phyloP scores from a whole-genome alignment of 768 basidiomycete species.

The Pleurotus djamor region DNA sequence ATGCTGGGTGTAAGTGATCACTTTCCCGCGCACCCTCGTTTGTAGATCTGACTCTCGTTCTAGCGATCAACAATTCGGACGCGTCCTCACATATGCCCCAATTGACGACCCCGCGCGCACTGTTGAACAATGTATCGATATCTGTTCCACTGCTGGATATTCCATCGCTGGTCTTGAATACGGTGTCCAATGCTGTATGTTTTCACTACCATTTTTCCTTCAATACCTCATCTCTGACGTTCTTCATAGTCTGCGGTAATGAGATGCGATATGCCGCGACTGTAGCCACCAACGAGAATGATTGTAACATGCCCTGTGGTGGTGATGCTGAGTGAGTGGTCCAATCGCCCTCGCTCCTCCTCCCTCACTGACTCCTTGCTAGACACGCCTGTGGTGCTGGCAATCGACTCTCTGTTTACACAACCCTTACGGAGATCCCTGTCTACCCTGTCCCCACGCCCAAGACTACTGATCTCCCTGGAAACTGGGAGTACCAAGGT shows the following conservation, averaged over 20 bases:
- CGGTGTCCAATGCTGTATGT: slow-evolving; percentile 9
- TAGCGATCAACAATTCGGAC: slow-evolving; percentile 6
- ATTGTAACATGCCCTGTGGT: slow-evolving; percentile 73
- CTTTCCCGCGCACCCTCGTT: background rate
- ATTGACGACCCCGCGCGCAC: background rate
- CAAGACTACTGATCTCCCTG: slow-evolving; percentile 56
- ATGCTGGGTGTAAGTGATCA: background rate
- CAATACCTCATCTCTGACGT: background rate
- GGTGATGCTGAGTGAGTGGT: slow-evolving; percentile 58
- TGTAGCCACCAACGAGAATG: slow-evolving; percentile 24
- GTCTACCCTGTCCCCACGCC: slow-evolving; percentile 56
- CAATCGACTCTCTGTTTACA: slow-evolving; percentile 44
- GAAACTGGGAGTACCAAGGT: slow-evolving; percentile 61
- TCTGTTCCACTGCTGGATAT: background rate
- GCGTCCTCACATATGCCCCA: background rate
- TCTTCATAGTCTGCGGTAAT: background rate
- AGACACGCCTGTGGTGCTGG: slow-evolving; percentile 36
- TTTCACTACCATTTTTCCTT: background rate
- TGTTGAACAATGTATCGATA: slow-evolving; percentile 6
- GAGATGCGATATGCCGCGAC: background rate
- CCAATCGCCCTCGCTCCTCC: background rate
- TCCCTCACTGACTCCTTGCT: slow-evolving; percentile 1
- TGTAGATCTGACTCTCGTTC: background rate
- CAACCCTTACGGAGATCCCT: slow-evolving; percentile 45
- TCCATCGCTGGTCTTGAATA: slow-evolving; percentile 7